Base-by-base conservation (phyloP, 2,329 filamentous ascomycete genomes). In the Aspergillus pseudonomiae region DNA sequence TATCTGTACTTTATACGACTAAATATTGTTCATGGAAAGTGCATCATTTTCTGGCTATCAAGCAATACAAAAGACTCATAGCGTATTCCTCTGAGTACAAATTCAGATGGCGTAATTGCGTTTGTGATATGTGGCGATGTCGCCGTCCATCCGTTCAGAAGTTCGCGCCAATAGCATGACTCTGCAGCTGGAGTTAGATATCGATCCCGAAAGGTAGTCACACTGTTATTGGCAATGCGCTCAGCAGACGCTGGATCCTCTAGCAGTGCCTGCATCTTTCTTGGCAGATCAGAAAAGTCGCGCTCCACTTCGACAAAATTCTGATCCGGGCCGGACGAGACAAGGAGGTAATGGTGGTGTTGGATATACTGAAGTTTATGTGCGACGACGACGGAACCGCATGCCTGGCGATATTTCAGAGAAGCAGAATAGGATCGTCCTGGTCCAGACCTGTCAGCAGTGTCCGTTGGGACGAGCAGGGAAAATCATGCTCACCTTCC, bases 251-350 rank as follows among this genome's bases (percentile, higher is more conserved):
- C 68, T 5, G 75, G 75, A 61, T 83, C 67, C 9, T 64, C 64
- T 28, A 80, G 68, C 6, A 83, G 69, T 5, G 74, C 71, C 4
- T 80, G 63, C 60, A 82, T 77, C 45, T 75, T 79, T 9, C 73
- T 67, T 3, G 72, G 65, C 63, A 87, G 79, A 67, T 89, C 86
- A 67, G 84, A 84, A 73, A 88, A 89, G 71, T 85, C 80, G 16
- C 78, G 74, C 59, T 80, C 73, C 4, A 84, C 82, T 62, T 80
- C 75, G 36, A 84, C 77, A 52, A 77, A 82, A 68, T 84, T 84
- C 67, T 84, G 81, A 11, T 80, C 67, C 3, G 80, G 77, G 0
- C 82, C 83, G 12, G 71, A 71, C 16, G 78, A 65, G 9, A 77
- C 71, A 26, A 84, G 70, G 1, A 84, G 77, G 39, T 80, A 80